Evolutionary conservation across 495 filamentous ascomycete species (phyloP), one percentile per base, ranked within the genome.

Genomic region (Polyplosphaeria fusca): DNA sequence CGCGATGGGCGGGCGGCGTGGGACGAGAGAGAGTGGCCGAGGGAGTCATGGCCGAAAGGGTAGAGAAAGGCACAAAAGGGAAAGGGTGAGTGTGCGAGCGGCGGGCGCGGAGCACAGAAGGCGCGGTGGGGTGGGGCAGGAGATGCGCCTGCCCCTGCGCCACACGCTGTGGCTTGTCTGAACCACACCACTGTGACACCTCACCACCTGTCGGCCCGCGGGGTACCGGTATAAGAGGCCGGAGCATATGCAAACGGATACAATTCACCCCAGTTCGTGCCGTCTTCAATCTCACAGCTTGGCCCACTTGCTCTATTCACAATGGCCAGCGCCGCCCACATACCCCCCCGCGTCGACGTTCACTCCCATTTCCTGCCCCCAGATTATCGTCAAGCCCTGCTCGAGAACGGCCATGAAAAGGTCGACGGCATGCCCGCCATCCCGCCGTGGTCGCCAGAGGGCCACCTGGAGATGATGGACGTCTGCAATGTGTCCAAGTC

Each of bases 381-480:
- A 0, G 43, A 52, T 19, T 77, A 74, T 45, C 66, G 64, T 7
- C 47, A 68, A 22, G 70, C 68, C 14, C 71, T 72, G 23, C 35
- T 68, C 0, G 46, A 70, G 12, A 67, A 63, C 58, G 73, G 73
- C 5, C 65, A 68, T 51, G 52, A 49, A 14, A 61, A 73, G 20
- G 73, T 70, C 0, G 77, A 80, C 62, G 77, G 77, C 5, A 79
- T 78, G 73, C 74, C 76, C 3, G 67, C 63, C 2, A 73, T 76
- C 5, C 76, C 76, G 1, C 63, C 67, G 41, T 82, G 79, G 79
- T 69, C 62, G 22, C 37, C 55, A 18, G 61, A 72, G 26, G 49
- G 61, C 9, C 79, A 82, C 51, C 73, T 82, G 12, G 40, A 62
- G 0, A 61, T 77, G 48, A 80, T 82, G 79, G 58, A 71, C 23